Evolutionary conservation across 2,329 filamentous ascomycete species (phyloP).

Genomic region (Penicillium sp.): DNA sequence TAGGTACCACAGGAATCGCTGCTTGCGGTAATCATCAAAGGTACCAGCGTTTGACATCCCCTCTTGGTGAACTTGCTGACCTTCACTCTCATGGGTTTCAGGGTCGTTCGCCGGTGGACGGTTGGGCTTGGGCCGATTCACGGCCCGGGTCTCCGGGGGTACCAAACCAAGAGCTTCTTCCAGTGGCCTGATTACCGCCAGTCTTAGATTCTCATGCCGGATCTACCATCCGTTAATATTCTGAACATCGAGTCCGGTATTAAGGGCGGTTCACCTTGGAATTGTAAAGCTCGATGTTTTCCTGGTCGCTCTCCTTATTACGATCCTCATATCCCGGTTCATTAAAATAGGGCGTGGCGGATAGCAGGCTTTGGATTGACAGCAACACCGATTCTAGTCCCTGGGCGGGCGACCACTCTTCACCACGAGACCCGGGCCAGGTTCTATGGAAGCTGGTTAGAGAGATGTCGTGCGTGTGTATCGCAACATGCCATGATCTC

Average conservation of each 20-base stretch:
- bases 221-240: constrained; percentile 57
- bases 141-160: background rate
- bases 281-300: constrained; percentile 71
- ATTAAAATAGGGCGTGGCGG: constrained; percentile 88
- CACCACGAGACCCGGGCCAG: constrained; percentile 85
- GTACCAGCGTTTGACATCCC: constrained; percentile 55
- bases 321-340: constrained; percentile 89
- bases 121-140: constrained; percentile 45
- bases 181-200: constrained; percentile 80
- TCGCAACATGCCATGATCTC: constrained; percentile 29
- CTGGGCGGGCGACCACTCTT: constrained; percentile 96
- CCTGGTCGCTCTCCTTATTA: constrained; percentile 60
- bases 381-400: constrained; percentile 91
- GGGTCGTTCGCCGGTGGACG: background rate
- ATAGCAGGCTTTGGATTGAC: constrained; percentile 96
- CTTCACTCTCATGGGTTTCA: background rate
- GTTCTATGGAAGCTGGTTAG: constrained; percentile 59
- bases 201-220: constrained; percentile 80
- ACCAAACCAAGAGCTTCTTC: constrained; percentile 71
- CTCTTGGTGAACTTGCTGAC: constrained; percentile 45
- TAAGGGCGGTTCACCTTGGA: constrained; percentile 61
- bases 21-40: constrained; percentile 87
- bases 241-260: background rate
- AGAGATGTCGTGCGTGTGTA: background rate
- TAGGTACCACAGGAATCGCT: constrained; percentile 93